These are phyloP conservation scores for Globisporangium radiosum DNA, from an alignment of 352 stramenopile species.

Conservation along the genomic window DNA sequence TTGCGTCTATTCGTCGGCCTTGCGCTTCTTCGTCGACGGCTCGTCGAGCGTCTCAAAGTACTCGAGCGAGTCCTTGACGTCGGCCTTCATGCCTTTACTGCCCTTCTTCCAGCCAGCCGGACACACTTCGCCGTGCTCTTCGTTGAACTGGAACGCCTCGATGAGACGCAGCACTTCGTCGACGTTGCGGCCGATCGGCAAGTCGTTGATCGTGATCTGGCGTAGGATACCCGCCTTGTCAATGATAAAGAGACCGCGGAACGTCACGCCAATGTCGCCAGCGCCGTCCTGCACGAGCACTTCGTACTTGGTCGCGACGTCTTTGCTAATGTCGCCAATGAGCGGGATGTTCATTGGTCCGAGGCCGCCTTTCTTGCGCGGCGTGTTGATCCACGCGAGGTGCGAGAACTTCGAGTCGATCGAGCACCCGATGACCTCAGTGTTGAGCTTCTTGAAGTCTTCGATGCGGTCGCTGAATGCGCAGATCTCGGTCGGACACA, in stretches of 20 bases:
- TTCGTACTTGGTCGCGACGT: slow-evolving; percentile 75
- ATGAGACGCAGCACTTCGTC: slow-evolving; percentile 90
- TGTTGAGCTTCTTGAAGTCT: slow-evolving; percentile 78
- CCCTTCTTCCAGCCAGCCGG: slow-evolving; percentile 90
- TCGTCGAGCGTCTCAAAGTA: slow-evolving; percentile 54
- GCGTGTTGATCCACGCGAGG: slow-evolving; percentile 86
- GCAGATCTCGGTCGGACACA: slow-evolving; percentile 90
- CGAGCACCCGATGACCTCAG: slow-evolving; percentile 67
- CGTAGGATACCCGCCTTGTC: slow-evolving; percentile 73
- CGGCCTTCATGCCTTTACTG: not conserved
- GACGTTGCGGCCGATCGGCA: slow-evolving; percentile 84
- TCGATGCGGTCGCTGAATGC: slow-evolving; percentile 78
- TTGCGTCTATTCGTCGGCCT: slow-evolving; percentile 5
- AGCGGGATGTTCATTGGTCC: slow-evolving; percentile 90
- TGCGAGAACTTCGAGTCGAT: slow-evolving; percentile 88
- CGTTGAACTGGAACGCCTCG: slow-evolving; percentile 89
- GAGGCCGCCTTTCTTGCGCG: slow-evolving; percentile 85
- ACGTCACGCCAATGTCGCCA: slow-evolving; percentile 59
- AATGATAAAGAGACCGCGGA: slow-evolving; percentile 90
- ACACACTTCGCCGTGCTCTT: slow-evolving; percentile 89
- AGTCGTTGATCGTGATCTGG: slow-evolving; percentile 87
- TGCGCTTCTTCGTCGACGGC: slow-evolving; percentile 12
- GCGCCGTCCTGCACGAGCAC: slow-evolving; percentile 70
- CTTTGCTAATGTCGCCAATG: slow-evolving; percentile 87
- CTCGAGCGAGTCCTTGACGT: not conserved